These are phyloP conservation scores for Echinosophora koreensis DNA, from an alignment of 306 rosid genomes.

Conservation along the genomic window DNA sequence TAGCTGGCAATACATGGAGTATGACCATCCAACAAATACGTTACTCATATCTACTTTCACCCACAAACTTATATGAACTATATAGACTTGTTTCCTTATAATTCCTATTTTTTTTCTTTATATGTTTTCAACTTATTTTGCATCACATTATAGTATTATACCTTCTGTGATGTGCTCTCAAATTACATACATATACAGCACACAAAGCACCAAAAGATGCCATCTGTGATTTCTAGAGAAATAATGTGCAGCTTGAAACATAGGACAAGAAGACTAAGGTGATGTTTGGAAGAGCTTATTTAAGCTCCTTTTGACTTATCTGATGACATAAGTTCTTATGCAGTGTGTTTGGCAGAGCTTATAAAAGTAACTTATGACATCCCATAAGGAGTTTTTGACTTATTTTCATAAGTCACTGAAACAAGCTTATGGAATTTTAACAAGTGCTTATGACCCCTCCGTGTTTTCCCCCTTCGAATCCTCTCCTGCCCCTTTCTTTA, in stretches of 20 bases:
- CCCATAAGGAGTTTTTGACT: too few relatives aligned
- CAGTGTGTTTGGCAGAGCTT: too few relatives aligned
- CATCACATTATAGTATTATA: not conserved
- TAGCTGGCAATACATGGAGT: slow-evolving; percentile 37
- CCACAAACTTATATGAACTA: not conserved
- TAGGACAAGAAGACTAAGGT: not conserved
- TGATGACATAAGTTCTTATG: too few relatives aligned
- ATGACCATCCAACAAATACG: slow-evolving; percentile 57
- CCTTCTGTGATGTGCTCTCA: not conserved
- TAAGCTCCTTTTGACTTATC: too few relatives aligned
- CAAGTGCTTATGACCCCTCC: too few relatives aligned
- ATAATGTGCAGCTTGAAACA: not conserved
- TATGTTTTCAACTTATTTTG: slow-evolving; percentile 8
- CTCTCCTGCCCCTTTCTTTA: too few relatives aligned
- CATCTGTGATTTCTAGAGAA: slow-evolving; percentile 4
- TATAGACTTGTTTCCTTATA: not conserved
- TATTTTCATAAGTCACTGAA: too few relatives aligned
- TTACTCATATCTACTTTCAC: not conserved
- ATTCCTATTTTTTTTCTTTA: not conserved
- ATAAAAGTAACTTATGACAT: too few relatives aligned
- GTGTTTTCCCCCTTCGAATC: too few relatives aligned
- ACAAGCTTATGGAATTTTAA: too few relatives aligned
- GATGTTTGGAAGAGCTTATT: too few relatives aligned
- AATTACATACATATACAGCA: not conserved
- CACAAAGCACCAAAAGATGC: slow-evolving; percentile 15